Evolutionary conservation across 2,329 filamentous ascomycete genomes (phyloP), one percentile per base, ranked within the genome.

Genomic region (Penicillium sp.): DNA sequence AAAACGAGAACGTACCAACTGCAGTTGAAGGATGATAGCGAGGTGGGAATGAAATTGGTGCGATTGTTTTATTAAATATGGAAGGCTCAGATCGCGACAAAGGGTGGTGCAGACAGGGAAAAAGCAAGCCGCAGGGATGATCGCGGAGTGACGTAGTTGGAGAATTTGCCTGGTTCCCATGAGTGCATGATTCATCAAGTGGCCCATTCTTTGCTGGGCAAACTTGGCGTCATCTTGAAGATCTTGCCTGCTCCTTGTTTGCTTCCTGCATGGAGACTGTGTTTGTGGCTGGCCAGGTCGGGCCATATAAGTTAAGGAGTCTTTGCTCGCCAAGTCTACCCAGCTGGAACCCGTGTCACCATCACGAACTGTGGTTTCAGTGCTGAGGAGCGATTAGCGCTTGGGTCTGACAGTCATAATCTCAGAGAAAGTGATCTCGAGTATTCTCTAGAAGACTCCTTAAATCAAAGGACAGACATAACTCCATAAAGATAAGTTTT

Each of bases 71-170:
- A 52, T 61, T 64, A 61, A 63, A 62, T 62, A 66, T 14, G 35
- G 57, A 52, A 47, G 43, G 57, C 31, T 50, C 54, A 28, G 52
- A 55, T 58, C 43, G 45, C 47, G 55, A 53, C 58, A 47, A 60
- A 59, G 59, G 48, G 47, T 34, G 41, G 54, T 54, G 52, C 35
- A 54, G 52, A 42, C 56, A 66, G 54, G 55, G 54, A 67, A 66
- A 65, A 54, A 53, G 50, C 56, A 61, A 58, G 37, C 52, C 59
- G 58, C 61, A 61, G 58, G 66, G 60, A 73, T 73, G 71, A 74
- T 71, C 63, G 61, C 55, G 64, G 58, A 69, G 69, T 74, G 72
- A 74, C 72, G 71, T 74, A 74, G 66, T 67, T 63, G 59, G 62
- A 60, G 59, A 57, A 64, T 64, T 64, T 65, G 55, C 61, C 61